phyloP scores from a whole-genome alignment of 345 rosid species.

The Populus deltoides region DNA sequence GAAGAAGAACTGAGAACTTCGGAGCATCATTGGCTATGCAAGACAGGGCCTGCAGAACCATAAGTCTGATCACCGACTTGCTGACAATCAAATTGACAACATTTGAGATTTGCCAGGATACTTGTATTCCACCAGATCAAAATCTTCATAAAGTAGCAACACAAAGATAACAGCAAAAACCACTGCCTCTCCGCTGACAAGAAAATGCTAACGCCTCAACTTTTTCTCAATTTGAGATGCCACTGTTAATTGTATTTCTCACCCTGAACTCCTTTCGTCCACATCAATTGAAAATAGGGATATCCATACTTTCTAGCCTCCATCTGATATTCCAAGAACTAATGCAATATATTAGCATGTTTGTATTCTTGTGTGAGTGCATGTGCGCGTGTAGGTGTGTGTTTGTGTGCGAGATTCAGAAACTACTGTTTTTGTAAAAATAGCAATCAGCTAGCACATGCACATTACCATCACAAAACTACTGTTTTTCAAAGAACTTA shows the following conservation, averaged over 20 bases:
- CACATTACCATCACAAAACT: background rate
- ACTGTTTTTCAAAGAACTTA: background rate
- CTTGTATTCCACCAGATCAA: background rate
- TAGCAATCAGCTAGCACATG: background rate
- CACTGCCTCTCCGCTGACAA: background rate
- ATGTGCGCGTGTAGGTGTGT: background rate
- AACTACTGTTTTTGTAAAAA: background rate
- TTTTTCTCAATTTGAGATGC: background rate
- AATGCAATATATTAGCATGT: background rate
- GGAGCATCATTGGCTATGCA: background rate
- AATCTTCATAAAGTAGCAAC: background rate
- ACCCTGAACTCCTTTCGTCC: background rate
- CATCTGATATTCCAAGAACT: background rate
- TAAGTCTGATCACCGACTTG: background rate
- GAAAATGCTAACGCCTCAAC: background rate
- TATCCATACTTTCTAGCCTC: background rate
- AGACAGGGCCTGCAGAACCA: background rate
- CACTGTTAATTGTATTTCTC: background rate
- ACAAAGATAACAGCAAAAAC: background rate
- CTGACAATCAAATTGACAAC: background rate
- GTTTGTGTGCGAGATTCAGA: background rate
- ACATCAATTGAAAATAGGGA: background rate
- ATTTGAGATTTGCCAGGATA: background rate
- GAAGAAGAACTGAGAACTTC: background rate
- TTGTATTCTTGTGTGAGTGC: background rate